Percentiles rank a stretch among this genome's conserved stretches.
These are phyloP conservation scores for Gracilaria gracilis DNA, from an alignment of 23 red algal species.

Conservation along the genomic window DNA sequence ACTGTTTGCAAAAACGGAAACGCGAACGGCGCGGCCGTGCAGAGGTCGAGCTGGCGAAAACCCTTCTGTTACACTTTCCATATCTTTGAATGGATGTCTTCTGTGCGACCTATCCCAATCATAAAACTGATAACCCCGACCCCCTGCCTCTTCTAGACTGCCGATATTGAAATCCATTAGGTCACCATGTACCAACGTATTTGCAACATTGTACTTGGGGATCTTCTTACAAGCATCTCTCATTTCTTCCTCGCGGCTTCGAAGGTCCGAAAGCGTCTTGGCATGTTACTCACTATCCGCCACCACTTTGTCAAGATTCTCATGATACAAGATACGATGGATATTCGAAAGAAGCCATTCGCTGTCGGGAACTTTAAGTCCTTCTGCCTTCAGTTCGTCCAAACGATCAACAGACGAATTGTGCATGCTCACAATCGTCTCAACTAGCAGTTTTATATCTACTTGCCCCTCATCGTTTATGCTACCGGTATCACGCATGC, in stretches of 20 bases:
- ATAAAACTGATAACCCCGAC: background rate
- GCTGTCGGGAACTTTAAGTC: background rate
- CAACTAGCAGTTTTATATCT: background rate
- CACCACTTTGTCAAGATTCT: conserved; percentile 10
- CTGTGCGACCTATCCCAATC: background rate
- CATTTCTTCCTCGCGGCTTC: background rate
- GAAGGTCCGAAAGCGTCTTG: background rate
- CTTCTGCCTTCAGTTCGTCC: conserved; percentile 1
- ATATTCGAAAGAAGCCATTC: background rate
- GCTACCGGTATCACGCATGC: background rate
- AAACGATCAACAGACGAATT: background rate
- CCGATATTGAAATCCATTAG: background rate
- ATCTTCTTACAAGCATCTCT: background rate
- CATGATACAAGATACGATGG: background rate
- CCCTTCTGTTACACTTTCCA: background rate
- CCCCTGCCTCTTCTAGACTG: background rate
- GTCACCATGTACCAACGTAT: conserved; percentile 9
- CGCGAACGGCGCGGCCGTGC: no score
- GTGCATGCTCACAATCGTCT: background rate
- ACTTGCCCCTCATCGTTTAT: background rate
- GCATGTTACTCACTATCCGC: background rate
- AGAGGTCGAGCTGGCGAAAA: background rate
- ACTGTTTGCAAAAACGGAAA: no score
- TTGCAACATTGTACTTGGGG: background rate
- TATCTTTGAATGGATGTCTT: background rate